Conservation (phyloP, 352 stramenopile species). For the Saprolegnia parasitica region DNA sequence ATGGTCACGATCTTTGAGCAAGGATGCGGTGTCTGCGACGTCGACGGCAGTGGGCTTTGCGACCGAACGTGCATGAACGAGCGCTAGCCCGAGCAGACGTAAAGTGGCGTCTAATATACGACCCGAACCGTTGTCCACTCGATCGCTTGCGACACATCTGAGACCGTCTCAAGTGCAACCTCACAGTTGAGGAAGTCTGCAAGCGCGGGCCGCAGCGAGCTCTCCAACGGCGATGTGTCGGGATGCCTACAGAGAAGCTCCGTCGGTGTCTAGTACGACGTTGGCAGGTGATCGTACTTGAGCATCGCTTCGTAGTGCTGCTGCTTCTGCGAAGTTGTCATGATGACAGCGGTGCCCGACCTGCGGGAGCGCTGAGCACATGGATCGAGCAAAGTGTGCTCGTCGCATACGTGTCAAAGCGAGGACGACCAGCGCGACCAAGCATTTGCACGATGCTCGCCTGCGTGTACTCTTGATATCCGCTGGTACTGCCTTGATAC, state of each 20-base stretch:
- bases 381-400: background rate
- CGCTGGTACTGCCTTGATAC: slow-evolving; percentile 1
- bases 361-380: background rate
- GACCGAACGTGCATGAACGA: background rate
- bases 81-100: background rate
- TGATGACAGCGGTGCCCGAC: slow-evolving; percentile 14
- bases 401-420: slow-evolving; percentile 17
- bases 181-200: slow-evolving; percentile 5
- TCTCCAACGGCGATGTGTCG: slow-evolving; percentile 1
- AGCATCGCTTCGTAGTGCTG: slow-evolving; percentile 2
- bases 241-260: background rate
- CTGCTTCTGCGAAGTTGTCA: slow-evolving; percentile 9
- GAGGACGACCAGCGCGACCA: slow-evolving; percentile 13
- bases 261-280: background rate
- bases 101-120: background rate
- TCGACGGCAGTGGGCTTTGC: background rate
- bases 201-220: background rate
- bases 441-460: slow-evolving; percentile 16
- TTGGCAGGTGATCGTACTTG: background rate
- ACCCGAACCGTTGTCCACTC: slow-evolving; percentile 12
- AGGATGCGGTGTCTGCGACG: background rate
- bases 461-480: slow-evolving; percentile 12
- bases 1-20: background rate
- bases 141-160: slow-evolving; percentile 12
- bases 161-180: slow-evolving; percentile 8